These are phyloP conservation scores for Trichoderma harzianum DNA, from an alignment of 2,329 filamentous ascomycete genomes.

Conservation along the genomic window DNA sequence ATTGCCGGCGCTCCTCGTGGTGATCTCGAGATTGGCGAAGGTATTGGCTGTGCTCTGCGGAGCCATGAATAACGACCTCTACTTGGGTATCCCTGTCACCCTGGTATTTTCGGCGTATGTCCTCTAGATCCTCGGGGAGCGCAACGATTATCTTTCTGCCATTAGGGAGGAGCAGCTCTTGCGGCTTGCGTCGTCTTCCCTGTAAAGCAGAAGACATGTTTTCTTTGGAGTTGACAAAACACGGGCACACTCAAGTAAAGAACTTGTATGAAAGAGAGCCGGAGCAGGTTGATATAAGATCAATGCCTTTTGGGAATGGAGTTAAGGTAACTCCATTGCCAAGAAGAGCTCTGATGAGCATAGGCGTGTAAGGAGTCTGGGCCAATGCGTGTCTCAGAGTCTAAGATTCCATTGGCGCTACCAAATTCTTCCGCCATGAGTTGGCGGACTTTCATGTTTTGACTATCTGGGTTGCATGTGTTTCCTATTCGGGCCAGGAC, in stretches of 20 bases:
- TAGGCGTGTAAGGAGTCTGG: background rate
- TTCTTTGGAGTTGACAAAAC: background rate
- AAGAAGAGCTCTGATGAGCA: background rate
- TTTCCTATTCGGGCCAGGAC: background rate
- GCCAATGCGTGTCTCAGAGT: background rate
- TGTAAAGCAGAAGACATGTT: slow-evolving; percentile 25
- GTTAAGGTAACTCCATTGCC: background rate
- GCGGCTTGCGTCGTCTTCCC: slow-evolving; percentile 37
- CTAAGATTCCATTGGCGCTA: background rate
- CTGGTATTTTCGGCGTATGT: slow-evolving; percentile 43
- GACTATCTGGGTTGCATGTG: background rate
- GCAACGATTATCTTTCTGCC: slow-evolving; percentile 56
- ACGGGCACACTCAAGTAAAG: background rate
- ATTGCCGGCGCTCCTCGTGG: slow-evolving; percentile 46
- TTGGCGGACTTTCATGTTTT: background rate
- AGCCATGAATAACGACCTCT: slow-evolving; percentile 58
- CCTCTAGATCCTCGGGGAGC: slow-evolving; percentile 52
- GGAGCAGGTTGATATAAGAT: background rate
- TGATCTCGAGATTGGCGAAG: slow-evolving; percentile 51
- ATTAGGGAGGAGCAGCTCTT: slow-evolving; percentile 53
- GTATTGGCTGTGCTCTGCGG: slow-evolving; percentile 43
- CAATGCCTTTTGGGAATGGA: background rate
- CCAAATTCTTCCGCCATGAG: background rate
- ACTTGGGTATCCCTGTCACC: slow-evolving; percentile 38
- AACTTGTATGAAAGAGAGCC: background rate